Conservation (phyloP, 73 alveolate species). For the Tetrahymena borealis region DNA sequence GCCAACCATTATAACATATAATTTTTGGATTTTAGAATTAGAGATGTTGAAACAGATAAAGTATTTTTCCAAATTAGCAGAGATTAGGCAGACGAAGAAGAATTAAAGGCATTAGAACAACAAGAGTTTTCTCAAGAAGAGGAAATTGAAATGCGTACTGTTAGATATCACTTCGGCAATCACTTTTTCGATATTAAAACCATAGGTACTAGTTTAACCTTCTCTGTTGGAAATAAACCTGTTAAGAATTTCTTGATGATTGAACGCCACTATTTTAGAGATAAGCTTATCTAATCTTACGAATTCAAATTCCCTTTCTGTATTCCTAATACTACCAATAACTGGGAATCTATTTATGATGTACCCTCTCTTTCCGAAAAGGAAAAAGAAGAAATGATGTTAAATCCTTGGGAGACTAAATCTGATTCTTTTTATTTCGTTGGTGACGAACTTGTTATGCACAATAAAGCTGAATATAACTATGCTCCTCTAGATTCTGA, state of each 20-base stretch:
- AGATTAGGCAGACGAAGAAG: slow-evolving; percentile 48
- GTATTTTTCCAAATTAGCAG: slow-evolving; percentile 64
- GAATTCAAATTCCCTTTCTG: slow-evolving; percentile 89
- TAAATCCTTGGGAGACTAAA: slow-evolving; percentile 87
- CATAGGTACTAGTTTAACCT: slow-evolving; percentile 71
- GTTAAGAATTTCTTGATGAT: slow-evolving; percentile 83
- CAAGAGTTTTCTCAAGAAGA: slow-evolving; percentile 39
- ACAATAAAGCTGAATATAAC: slow-evolving; percentile 90
- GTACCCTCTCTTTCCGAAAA: slow-evolving; percentile 60
- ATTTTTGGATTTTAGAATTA: slow-evolving; percentile 56
- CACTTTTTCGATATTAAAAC: slow-evolving; percentile 71
- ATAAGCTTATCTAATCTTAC: slow-evolving; percentile 57
- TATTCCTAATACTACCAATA: slow-evolving; percentile 90
- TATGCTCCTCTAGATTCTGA: slow-evolving; percentile 54
- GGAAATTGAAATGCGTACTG: slow-evolving; percentile 69
- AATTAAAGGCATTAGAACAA: slow-evolving; percentile 2
- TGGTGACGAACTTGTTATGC: slow-evolving; percentile 88
- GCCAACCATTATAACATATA: slow-evolving; percentile 63
- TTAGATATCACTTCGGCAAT: slow-evolving; percentile 87
- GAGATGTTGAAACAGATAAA: slow-evolving; percentile 66
- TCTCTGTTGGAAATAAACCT: slow-evolving; percentile 66
- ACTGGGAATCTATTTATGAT: slow-evolving; percentile 93
- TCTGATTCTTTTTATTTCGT: slow-evolving; percentile 96
- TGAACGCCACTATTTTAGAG: slow-evolving; percentile 92
- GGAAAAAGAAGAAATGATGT: slow-evolving; percentile 72